Evolutionary conservation across 1,284 basidiomycete genomes (phyloP).

Genomic region (Trichosporon sp.): DNA sequence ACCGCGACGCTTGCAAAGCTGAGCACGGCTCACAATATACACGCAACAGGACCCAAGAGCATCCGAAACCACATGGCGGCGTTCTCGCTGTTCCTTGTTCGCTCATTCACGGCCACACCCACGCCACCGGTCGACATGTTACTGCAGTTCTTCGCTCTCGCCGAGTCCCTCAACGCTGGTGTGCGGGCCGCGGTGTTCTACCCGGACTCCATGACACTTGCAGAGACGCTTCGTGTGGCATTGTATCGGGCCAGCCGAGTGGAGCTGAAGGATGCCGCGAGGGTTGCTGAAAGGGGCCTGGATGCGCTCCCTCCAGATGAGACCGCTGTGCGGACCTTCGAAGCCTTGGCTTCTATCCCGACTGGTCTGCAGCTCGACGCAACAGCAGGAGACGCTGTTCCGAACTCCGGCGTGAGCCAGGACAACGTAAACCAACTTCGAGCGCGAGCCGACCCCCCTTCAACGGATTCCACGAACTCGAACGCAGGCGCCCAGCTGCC

Average conservation of each 20-base stretch:
- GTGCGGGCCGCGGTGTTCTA: constrained; percentile 3
- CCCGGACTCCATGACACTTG: constrained; percentile 9
- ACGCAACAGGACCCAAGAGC: background rate
- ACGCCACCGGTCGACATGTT: constrained; percentile 4
- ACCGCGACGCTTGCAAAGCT: constrained; percentile 6
- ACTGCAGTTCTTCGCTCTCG: constrained; percentile 7
- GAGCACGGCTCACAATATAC: constrained; percentile 3
- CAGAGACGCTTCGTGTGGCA: constrained; percentile 9
- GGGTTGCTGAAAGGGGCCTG: constrained; percentile 11
- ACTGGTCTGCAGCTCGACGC: background rate
- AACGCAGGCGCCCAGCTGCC: too few relatives aligned
- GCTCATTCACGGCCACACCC: background rate
- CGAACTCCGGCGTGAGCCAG: too few relatives aligned
- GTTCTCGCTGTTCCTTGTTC: constrained; percentile 9
- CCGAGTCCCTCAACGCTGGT: constrained; percentile 11
- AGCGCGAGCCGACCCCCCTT: too few relatives aligned
- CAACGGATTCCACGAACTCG: too few relatives aligned
- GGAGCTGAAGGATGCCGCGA: constrained; percentile 3
- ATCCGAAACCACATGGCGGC: constrained; percentile 18
- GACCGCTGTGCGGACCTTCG: background rate
- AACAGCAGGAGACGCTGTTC: background rate
- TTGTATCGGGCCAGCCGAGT: background rate
- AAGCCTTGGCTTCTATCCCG: background rate
- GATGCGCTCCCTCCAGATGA: background rate
- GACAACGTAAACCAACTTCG: too few relatives aligned